Evolutionary conservation across 495 filamentous ascomycete species (phyloP).

Genomic region (Hyaloscypha finlandica): DNA sequence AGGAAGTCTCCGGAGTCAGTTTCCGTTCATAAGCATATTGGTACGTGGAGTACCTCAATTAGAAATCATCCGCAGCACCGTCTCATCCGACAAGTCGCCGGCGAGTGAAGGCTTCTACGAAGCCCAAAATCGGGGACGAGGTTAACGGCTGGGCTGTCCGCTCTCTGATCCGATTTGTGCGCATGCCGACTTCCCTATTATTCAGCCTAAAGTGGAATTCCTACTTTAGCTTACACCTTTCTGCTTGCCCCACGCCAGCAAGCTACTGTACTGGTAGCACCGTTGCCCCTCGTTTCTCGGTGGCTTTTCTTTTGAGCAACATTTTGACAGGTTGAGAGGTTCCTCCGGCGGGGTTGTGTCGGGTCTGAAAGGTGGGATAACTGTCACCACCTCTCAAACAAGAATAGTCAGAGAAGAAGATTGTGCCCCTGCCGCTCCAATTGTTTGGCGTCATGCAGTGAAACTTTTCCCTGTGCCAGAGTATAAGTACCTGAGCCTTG

Average conservation of each 20-base stretch:
- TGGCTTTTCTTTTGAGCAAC: not conserved
- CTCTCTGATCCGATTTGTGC: constrained; percentile 21
- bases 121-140: not conserved
- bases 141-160: not conserved
- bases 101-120: not conserved
- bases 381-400: not conserved
- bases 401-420: not conserved
- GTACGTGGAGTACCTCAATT: not conserved
- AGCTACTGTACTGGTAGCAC: not conserved
- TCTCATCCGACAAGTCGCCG: not conserved
- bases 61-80: not conserved
- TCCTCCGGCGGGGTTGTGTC: not conserved
- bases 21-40: no score
- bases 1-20: no score
- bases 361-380: constrained; percentile 9
- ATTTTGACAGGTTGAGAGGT: not conserved
- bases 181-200: constrained; percentile 19
- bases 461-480: not conserved
- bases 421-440: not conserved
- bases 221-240: not conserved
- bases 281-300: constrained; percentile 14
- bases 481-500: constrained; percentile 22
- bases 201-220: constrained; percentile 16
- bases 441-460: constrained; percentile 8
- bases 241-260: constrained; percentile 5